These are phyloP conservation scores for Calonectria pteridis DNA, from an alignment of 2,329 filamentous ascomycete species.

Conservation along the genomic window DNA sequence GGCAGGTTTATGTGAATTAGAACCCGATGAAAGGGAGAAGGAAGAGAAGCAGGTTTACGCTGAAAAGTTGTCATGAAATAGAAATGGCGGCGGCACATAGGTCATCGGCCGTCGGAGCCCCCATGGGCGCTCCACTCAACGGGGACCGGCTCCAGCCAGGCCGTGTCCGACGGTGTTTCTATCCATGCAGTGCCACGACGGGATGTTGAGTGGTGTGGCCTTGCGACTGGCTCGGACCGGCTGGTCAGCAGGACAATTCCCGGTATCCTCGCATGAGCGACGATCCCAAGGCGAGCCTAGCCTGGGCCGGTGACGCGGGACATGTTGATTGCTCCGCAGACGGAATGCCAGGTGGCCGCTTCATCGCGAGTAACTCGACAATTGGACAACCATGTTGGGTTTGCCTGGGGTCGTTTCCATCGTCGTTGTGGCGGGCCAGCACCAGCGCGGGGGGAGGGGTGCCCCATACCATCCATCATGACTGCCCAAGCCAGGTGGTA, in stretches of 20 bases:
- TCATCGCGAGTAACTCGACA: background rate
- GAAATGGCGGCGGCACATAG: slow-evolving; percentile 17
- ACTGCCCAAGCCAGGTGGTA: background rate
- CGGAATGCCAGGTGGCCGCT: slow-evolving; percentile 16
- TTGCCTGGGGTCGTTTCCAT: background rate
- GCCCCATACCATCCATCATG: slow-evolving; percentile 14
- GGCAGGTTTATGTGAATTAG: slow-evolving; percentile 1
- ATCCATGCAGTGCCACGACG: slow-evolving; percentile 33
- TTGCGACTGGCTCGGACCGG: slow-evolving; percentile 17
- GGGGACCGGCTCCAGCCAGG: background rate
- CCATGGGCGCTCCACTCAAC: background rate
- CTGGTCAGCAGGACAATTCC: slow-evolving; percentile 37
- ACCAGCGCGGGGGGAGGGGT: background rate
- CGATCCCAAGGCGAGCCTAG: slow-evolving; percentile 35
- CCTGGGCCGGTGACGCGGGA: slow-evolving; percentile 1
- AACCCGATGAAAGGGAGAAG: slow-evolving; percentile 19
- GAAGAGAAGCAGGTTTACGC: background rate
- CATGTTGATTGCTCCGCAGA: slow-evolving; percentile 17
- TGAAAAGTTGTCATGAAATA: slow-evolving; percentile 33
- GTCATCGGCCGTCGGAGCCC: slow-evolving; percentile 5
- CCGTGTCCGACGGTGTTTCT: background rate
- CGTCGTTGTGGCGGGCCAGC: slow-evolving; percentile 5
- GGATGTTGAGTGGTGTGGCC: slow-evolving; percentile 20
- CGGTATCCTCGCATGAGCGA: slow-evolving; percentile 24
- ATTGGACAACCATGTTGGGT: background rate